Conservation (phyloP, 2,329 filamentous ascomycete genomes). For the Didymella keratinophila region DNA sequence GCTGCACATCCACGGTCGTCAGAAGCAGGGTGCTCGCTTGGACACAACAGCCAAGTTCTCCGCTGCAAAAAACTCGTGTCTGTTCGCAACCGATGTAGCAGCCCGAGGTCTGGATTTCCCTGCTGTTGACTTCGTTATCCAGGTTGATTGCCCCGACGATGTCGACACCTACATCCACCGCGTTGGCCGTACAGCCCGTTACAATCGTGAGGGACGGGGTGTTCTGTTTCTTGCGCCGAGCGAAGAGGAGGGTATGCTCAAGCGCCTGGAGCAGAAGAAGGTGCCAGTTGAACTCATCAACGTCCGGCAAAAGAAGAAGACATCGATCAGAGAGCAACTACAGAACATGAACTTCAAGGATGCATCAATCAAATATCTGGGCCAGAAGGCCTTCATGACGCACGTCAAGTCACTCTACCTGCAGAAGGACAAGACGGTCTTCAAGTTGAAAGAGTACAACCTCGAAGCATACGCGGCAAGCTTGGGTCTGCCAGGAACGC, state of each 20-base stretch:
- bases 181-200: constrained; percentile 92
- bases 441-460: constrained; percentile 82
- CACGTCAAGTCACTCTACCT: constrained; percentile 86
- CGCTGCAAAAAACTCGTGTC: constrained; percentile 79
- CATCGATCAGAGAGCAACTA: constrained; percentile 81
- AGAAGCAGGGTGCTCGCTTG: constrained; percentile 87
- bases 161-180: constrained; percentile 97
- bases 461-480: constrained; percentile 86
- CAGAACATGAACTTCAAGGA: constrained; percentile 98
- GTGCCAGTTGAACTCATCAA: constrained; percentile 88
- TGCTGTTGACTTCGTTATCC: constrained; percentile 98
- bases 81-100: constrained; percentile 95
- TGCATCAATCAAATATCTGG: constrained; percentile 90
- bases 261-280: constrained; percentile 84
- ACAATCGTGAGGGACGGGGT: constrained; percentile 84
- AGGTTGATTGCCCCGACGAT: constrained; percentile 96
- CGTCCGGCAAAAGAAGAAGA: constrained; percentile 87
- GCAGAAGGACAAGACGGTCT: constrained; percentile 91
- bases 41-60: constrained; percentile 89
- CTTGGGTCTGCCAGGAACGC: constrained; percentile 87
- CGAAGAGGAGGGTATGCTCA: constrained; percentile 91
- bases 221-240: constrained; percentile 91
- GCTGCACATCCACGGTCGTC: constrained; percentile 89
- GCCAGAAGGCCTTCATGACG: constrained; percentile 93
- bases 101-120: constrained; percentile 95